Conservation (phyloP, 805 yeast species). For the Brettanomyces nanus region DNA sequence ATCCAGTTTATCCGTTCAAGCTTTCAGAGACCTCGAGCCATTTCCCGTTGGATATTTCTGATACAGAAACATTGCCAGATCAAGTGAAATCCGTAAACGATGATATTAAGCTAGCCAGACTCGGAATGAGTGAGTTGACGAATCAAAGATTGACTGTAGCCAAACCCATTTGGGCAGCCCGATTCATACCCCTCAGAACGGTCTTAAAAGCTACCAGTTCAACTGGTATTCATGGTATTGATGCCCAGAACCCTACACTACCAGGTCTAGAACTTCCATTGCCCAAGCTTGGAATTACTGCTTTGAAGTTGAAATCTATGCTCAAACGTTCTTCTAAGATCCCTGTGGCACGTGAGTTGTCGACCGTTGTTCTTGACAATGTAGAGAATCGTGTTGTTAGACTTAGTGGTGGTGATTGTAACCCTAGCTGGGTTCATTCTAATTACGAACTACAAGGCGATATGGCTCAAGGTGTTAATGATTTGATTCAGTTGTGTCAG, state of each 20-base stretch:
- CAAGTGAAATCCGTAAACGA: slow-evolving; percentile 39
- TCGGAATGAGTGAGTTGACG: slow-evolving; percentile 72
- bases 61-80: slow-evolving; percentile 15
- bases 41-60: slow-evolving; percentile 44
- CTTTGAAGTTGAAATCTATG: slow-evolving; percentile 58
- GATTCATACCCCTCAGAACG: slow-evolving; percentile 62
- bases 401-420: slow-evolving; percentile 70
- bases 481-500: slow-evolving; percentile 50
- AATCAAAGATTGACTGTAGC: slow-evolving; percentile 74
- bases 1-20: slow-evolving; percentile 90
- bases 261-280: slow-evolving; percentile 72
- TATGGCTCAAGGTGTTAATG: slow-evolving; percentile 36
- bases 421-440: slow-evolving; percentile 87
- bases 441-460: slow-evolving; percentile 51
- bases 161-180: slow-evolving; percentile 63
- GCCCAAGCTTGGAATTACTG: slow-evolving; percentile 64
- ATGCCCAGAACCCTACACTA: slow-evolving; percentile 53
- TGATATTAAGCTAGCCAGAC: slow-evolving; percentile 53
- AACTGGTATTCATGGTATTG: slow-evolving; percentile 59
- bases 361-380: slow-evolving; percentile 58
- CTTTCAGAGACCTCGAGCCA: slow-evolving; percentile 57
- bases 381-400: slow-evolving; percentile 52
- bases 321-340: slow-evolving; percentile 45
- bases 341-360: slow-evolving; percentile 67
- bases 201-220: slow-evolving; percentile 58